Percentiles rank a stretch among this genome's conserved stretches.
Conservation (phyloP, 441 rosid genomes). For the Corymbia calophylla region DNA sequence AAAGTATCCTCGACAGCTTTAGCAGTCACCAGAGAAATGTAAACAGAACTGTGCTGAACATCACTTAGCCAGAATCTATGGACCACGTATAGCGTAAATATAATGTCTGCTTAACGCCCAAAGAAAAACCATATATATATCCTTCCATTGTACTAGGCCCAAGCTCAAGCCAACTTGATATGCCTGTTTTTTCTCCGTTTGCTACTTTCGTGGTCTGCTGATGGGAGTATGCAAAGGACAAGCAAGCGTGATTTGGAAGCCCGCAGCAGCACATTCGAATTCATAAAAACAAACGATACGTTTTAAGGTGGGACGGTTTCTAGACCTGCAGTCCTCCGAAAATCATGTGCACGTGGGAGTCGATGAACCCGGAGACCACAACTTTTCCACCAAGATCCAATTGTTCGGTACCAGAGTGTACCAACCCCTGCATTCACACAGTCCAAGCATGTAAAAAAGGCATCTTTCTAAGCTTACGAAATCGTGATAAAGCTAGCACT, state of each 20-base stretch:
- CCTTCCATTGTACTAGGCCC: too few relatives aligned
- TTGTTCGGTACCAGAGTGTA: slow-evolving; percentile 44
- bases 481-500: neutral
- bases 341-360: slow-evolving; percentile 83
- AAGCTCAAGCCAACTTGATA: neutral
- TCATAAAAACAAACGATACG: neutral
- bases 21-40: neutral
- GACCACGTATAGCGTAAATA: neutral
- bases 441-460: neutral
- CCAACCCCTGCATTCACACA: slow-evolving; percentile 35
- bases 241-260: neutral
- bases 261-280: neutral
- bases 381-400: slow-evolving; percentile 69
- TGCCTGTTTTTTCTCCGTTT: neutral
- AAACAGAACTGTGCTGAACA: neutral
- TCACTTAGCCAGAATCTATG: neutral
- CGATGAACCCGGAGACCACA: slow-evolving; percentile 86
- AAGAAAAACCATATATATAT: neutral
- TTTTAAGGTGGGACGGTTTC: neutral
- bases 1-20: neutral
- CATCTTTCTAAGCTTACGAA: neutral
- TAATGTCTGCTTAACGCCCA: neutral
- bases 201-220: neutral
- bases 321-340: slow-evolving; percentile 73
- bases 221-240: neutral